A percentile compares a stretch with the other conserved stretches of the same genome.
Evolutionary conservation across 441 rosid genomes (phyloP).

Genomic region (Bocquillonia castaneifolia): DNA sequence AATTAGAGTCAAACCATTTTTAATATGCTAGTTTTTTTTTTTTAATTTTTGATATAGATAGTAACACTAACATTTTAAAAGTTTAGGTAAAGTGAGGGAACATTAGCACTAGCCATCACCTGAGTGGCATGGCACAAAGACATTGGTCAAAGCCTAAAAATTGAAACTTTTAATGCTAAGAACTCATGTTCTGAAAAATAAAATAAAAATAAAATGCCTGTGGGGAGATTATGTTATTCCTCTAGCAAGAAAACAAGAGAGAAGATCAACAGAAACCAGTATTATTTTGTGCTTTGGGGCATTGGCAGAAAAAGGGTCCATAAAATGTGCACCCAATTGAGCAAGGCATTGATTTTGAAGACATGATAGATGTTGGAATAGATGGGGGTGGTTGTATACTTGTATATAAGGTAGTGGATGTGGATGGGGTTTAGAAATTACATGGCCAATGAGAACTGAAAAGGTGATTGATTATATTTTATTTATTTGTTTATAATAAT

Average conservation of each 20-base stretch:
- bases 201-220: not conserved
- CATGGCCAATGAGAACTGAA: not conserved
- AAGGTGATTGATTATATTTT: not conserved
- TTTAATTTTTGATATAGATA: too few species aligned
- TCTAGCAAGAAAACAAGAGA: constrained; percentile 11
- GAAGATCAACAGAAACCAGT: not conserved
- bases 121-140: too few species aligned
- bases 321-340: not conserved
- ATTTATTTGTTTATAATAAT: too few species aligned
- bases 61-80: too few species aligned
- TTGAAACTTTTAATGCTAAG: not conserved
- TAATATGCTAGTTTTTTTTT: too few species aligned
- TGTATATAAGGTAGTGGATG: not conserved
- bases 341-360: not conserved
- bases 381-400: not conserved
- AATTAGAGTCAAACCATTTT: too few species aligned
- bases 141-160: not conserved
- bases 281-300: not conserved
- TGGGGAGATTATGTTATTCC: not conserved
- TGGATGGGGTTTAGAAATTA: not conserved
- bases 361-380: constrained; percentile 4
- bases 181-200: not conserved
- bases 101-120: too few species aligned
- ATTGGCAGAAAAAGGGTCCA: not conserved
- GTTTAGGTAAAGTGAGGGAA: too few species aligned